Base-by-base conservation (phyloP, 192 early-diverging fungal species). In the Ramicandelaber brevisporus region DNA sequence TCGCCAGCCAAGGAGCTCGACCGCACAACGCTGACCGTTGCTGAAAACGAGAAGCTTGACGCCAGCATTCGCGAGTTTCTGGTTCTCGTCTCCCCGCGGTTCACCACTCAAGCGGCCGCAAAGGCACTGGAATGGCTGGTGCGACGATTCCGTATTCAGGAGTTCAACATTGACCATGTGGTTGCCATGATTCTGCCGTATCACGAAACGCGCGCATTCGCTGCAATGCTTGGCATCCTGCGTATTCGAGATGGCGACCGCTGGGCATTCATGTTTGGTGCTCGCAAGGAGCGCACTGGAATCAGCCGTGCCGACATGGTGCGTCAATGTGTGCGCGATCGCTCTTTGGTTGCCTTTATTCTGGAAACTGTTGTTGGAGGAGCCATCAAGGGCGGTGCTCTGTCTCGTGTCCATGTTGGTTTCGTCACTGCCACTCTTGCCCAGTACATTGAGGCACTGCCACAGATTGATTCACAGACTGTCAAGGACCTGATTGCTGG, bases 101-200 rank as follows among this genome's bases (percentile, higher is more conserved):
- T 88, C 38, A 44, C 87, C 27, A 51, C 75, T n/a, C 65, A 70
- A 34, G 65, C 75, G n/a, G 55, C 82, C 0, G 71, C 78, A 34
- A 88, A 89, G 43, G 73, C 70, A 0, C 42, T 93, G 10, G 90
- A 97, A 45, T 97, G 86, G 80, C 60, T 97, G 19, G 52, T 93
- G 9, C 65, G 85, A 18, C 63, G 82, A 29, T 70, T 63, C 53
- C 50, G 69, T 24, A 78, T 97, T 38, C 53, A 97, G 34, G 77
- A 83, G 40, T 69, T 73, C 50, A 97, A 92, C 41, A 53, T 81
- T 14, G 71, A 79, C 20, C 59, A 59, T 4, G 37, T 90, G 3
- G 24, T 97, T 14, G 64, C 53, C 11, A 69, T 68, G 19, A 58
- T 92, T 17, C 41, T 97, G 29, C 92, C 92, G 15, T 97, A 82